These are phyloP conservation scores for Stagonosporopsis cucurbitacearum DNA, from an alignment of 2,329 filamentous ascomycete genomes.

Conservation along the genomic window DNA sequence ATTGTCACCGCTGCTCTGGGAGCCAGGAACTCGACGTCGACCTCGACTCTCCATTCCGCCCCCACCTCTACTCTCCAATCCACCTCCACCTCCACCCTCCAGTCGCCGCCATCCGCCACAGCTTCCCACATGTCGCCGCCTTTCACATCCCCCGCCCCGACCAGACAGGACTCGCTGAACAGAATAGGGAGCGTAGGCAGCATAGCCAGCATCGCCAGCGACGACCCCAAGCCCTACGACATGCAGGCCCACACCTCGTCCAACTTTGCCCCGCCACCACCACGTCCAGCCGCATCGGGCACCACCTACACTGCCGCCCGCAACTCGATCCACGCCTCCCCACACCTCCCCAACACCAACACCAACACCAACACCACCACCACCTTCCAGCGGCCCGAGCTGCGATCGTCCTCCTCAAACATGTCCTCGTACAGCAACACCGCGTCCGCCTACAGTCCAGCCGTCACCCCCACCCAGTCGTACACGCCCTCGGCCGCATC, in stretches of 20 bases:
- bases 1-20: conserved; percentile 50
- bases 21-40: conserved; percentile 42
- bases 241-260: conserved; percentile 42
- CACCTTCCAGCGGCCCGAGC: conserved; percentile 43
- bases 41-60: no score
- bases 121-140: conserved; percentile 46
- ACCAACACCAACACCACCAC: conserved; percentile 41
- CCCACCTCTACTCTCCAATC: no score
- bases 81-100: no score
- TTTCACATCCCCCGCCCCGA: conserved; percentile 43
- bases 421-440: conserved; percentile 42
- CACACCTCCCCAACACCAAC: conserved; percentile 44
- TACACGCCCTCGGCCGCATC: conserved; percentile 54
- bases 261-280: conserved; percentile 44
- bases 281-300: conserved; percentile 41
- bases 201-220: conserved; percentile 44
- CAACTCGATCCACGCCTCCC: conserved; percentile 45
- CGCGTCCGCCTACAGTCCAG: conserved; percentile 44
- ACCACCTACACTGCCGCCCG: conserved; percentile 41
- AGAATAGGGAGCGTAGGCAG: conserved; percentile 44
- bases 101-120: conserved; percentile 42
- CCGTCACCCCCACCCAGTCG: conserved; percentile 54
- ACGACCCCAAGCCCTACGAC: conserved; percentile 46
- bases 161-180: conserved; percentile 41
- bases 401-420: conserved; percentile 47